Evolutionary conservation across 2,329 filamentous ascomycete genomes (phyloP).

Genomic region (Botrytis elliptica): DNA sequence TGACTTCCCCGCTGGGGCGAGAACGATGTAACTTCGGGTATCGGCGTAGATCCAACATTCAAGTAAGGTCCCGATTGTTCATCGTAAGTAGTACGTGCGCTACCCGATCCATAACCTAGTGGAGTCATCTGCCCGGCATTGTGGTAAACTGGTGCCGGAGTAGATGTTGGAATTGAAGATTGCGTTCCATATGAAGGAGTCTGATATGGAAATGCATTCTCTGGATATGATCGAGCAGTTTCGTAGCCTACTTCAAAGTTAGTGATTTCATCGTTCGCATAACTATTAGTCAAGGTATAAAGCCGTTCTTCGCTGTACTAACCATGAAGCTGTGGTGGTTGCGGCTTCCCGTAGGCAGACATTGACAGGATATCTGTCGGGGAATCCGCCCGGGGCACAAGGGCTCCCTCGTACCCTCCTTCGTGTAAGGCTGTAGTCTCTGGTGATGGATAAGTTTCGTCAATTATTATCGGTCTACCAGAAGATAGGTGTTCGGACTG

Average conservation of each 20-base stretch:
- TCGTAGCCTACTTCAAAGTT: constrained; percentile 36
- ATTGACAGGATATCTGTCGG: constrained; percentile 57
- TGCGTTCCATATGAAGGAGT: constrained; percentile 50
- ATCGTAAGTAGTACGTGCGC: constrained; percentile 55
- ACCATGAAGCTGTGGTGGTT: constrained; percentile 79
- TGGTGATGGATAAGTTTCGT: constrained; percentile 40
- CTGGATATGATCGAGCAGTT: constrained; percentile 36
- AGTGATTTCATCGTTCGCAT: constrained; percentile 19
- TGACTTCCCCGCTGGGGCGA: constrained; percentile 66
- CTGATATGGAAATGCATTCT: constrained; percentile 48
- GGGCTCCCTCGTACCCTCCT: constrained; percentile 40
- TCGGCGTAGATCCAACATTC: constrained; percentile 56
- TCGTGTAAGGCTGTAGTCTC: constrained; percentile 40
- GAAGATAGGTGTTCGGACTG: constrained; percentile 36
- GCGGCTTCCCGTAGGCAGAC: constrained; percentile 77
- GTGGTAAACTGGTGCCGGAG: constrained; percentile 32
- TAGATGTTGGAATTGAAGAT: constrained; percentile 46
- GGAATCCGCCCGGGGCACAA: constrained; percentile 39
- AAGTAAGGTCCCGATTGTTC: constrained; percentile 67
- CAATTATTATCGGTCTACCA: constrained; percentile 39
- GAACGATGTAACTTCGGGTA: constrained; percentile 66
- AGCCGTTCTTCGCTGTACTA: constrained; percentile 46
- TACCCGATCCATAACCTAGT: constrained; percentile 45
- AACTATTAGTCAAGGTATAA: constrained; percentile 12
- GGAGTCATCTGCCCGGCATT: constrained; percentile 35